Conservation (phyloP, 768 basidiomycete species). For the Tulasnella calospora region DNA sequence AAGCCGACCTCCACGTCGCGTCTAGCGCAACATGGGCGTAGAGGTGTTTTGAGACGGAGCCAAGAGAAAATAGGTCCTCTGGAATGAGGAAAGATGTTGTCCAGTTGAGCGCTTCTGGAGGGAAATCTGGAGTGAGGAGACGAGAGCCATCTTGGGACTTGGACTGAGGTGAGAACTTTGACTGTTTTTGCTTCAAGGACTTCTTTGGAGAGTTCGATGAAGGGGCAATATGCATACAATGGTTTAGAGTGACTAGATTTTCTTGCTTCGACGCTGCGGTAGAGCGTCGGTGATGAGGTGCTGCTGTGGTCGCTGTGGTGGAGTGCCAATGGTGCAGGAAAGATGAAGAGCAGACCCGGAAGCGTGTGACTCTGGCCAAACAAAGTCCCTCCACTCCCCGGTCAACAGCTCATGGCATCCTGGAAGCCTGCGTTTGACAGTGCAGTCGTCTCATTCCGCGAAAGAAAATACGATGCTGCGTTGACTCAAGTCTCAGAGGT, state of each 20-base stretch:
- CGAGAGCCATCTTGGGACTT: conserved; percentile 1
- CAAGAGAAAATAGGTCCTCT: conserved; percentile 54
- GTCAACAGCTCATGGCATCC: not conserved
- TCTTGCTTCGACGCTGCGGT: conserved; percentile 15
- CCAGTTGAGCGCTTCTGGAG: conserved; percentile 24
- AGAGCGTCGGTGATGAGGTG: conserved; percentile 20
- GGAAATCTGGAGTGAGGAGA: conserved; percentile 14
- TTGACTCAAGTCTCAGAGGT: conserved; percentile 11
- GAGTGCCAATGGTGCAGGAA: not conserved
- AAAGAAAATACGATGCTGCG: conserved; percentile 5
- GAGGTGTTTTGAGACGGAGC: conserved; percentile 48
- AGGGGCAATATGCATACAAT: conserved; percentile 27
- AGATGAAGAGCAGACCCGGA: not conserved
- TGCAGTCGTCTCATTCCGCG: conserved; percentile 13
- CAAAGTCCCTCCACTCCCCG: not conserved
- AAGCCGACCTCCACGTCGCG: conserved; percentile 74
- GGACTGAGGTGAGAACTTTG: conserved; percentile 17
- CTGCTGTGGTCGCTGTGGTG: not conserved
- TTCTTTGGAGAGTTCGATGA: conserved; percentile 24
- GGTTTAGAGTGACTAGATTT: not conserved
- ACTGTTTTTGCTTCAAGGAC: conserved; percentile 7
- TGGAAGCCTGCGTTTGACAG: conserved; percentile 8
- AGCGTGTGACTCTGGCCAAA: not conserved
- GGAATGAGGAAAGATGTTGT: conserved; percentile 64
- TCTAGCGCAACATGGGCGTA: conserved; percentile 68